Evolutionary conservation across 768 basidiomycete genomes (phyloP).

Genomic region (Macrolepiota albuminosa): DNA sequence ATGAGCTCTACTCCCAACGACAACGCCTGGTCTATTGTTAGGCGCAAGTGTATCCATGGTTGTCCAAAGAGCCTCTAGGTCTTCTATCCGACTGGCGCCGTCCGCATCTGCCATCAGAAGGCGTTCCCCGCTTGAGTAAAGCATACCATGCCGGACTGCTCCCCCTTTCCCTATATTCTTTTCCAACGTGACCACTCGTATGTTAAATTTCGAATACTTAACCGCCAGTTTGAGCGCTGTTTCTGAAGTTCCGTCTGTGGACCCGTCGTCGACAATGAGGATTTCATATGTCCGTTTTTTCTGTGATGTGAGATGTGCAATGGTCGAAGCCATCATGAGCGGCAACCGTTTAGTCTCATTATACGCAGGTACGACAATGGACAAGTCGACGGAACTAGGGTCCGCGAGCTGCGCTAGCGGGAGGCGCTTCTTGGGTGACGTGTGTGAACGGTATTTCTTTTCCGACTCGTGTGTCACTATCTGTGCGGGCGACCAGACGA

Average conservation of each 20-base stretch:
- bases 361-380: conserved; percentile 86
- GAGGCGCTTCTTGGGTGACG: conserved; percentile 47
- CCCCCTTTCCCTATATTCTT: conserved; percentile 91
- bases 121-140: conserved; percentile 70
- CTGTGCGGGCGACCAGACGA: conserved; percentile 70
- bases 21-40: conserved; percentile 49
- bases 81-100: conserved; percentile 84
- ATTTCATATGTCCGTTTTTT: conserved; percentile 66
- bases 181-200: conserved; percentile 74
- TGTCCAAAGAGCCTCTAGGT: conserved; percentile 74
- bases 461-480: conserved; percentile 64
- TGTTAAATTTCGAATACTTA: conserved; percentile 50
- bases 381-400: conserved; percentile 60
- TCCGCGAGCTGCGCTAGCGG: conserved; percentile 56
- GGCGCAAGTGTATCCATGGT: conserved; percentile 62
- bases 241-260: conserved; percentile 66
- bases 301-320: conserved; percentile 53
- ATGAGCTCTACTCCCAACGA: conserved; percentile 90
- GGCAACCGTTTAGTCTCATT: conserved; percentile 86
- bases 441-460: conserved; percentile 57
- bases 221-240: conserved; percentile 62
- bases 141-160: conserved; percentile 87
- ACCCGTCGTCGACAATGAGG: conserved; percentile 89
- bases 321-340: conserved; percentile 73
- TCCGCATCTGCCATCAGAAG: conserved; percentile 94